A percentile compares a stretch with the other conserved stretches of the same genome.
Conservation (phyloP, 805 yeast species). For the Candida railenensis region DNA sequence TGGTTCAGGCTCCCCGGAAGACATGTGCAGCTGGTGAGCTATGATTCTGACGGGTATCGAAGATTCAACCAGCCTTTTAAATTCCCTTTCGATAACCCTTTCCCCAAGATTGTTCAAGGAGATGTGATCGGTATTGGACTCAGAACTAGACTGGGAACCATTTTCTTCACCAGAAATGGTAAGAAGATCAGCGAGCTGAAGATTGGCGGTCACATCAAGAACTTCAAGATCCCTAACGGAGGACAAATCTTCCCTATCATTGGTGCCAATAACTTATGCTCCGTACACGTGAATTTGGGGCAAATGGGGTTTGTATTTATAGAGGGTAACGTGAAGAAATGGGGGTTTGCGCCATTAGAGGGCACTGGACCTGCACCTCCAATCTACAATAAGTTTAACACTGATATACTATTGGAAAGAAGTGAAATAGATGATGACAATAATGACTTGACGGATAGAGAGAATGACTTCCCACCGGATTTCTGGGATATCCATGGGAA, state of each 20-base stretch:
- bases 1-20: slow-evolving; percentile 91
- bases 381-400: slow-evolving; percentile 75
- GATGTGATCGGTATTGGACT: slow-evolving; percentile 95
- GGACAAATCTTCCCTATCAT: slow-evolving; percentile 78
- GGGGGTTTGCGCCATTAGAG: slow-evolving; percentile 92
- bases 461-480: slow-evolving; percentile 56
- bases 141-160: slow-evolving; percentile 75
- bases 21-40: slow-evolving; percentile 80
- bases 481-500: slow-evolving; percentile 43
- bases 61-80: slow-evolving; percentile 77
- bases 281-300: slow-evolving; percentile 86
- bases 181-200: slow-evolving; percentile 80
- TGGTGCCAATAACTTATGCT: slow-evolving; percentile 81
- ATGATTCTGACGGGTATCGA: slow-evolving; percentile 81
- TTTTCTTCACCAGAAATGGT: slow-evolving; percentile 94
- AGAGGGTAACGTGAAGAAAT: slow-evolving; percentile 89
- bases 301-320: slow-evolving; percentile 86
- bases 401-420: slow-evolving; percentile 74
- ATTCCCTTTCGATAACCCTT: slow-evolving; percentile 44
- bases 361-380: slow-evolving; percentile 95
- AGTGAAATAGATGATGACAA: slow-evolving; percentile 49
- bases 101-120: slow-evolving; percentile 68
- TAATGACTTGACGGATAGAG: slow-evolving; percentile 42
- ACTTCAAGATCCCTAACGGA: slow-evolving; percentile 58
- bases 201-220: slow-evolving; percentile 74